phyloP scores from a whole-genome alignment of 1,284 basidiomycete genomes.

The Cronartium quercuum region DNA sequence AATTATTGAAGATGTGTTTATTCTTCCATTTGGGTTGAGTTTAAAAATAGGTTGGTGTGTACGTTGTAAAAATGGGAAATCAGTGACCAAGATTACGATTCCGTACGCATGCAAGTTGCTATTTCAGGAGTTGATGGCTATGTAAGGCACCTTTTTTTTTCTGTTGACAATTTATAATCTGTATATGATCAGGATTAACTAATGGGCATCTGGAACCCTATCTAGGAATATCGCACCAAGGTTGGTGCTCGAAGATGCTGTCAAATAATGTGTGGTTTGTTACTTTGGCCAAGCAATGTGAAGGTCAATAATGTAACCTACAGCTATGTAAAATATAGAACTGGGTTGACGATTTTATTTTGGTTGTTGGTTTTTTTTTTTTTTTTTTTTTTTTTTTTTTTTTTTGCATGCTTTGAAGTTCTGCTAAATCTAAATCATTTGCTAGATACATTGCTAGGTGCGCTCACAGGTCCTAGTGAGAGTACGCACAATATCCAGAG shows the following conservation, averaged over 20 bases:
- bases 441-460: no score
- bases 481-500: no score
- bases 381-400: not conserved
- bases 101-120: conserved; percentile 96
- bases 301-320: no score
- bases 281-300: no score
- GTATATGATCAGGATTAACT: not conserved
- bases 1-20: conserved; percentile 50
- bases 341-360: not conserved
- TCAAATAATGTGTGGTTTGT: conserved; percentile 37
- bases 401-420: no score
- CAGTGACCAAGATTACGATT: conserved; percentile 92
- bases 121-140: conserved; percentile 74
- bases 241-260: conserved; percentile 49
- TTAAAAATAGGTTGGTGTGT: conserved; percentile 43
- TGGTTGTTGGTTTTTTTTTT: not conserved
- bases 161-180: not conserved
- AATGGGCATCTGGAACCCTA: conserved; percentile 40
- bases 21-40: conserved; percentile 52
- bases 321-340: no score
- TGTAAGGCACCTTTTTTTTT: not conserved
- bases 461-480: no score
- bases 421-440: no score
- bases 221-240: conserved; percentile 53
- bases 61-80: conserved; percentile 85